Percentiles rank a stretch among this genome's conserved stretches.
Evolutionary conservation across 1,284 basidiomycete species (phyloP).

Genomic region (Salmacisia buchloeana): DNA sequence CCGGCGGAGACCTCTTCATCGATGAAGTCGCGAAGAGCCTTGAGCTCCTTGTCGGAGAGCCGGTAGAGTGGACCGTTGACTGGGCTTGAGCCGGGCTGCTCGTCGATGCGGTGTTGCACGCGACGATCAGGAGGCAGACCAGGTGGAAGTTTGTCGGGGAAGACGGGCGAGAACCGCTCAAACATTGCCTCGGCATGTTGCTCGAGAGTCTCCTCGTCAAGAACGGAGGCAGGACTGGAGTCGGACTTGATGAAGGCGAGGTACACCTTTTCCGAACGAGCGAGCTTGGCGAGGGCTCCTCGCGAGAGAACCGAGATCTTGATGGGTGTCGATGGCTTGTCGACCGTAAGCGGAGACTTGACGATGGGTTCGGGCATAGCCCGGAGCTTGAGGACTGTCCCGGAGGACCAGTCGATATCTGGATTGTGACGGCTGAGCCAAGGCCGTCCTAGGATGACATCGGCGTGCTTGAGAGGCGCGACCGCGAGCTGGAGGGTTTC

Average conservation of each 20-base stretch:
- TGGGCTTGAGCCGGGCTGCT: not conserved
- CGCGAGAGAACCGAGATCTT: not conserved
- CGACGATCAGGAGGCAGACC: not conserved
- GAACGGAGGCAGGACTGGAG: not conserved
- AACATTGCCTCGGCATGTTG: not conserved
- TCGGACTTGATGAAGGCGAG: not conserved
- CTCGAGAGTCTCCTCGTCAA: not conserved
- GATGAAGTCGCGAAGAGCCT: not conserved
- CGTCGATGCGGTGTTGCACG: conserved; percentile 3
- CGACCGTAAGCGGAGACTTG: not conserved
- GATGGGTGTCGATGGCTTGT: not conserved
- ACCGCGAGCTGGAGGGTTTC: not conserved
- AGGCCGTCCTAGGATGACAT: conserved; percentile 6
- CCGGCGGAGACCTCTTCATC: not conserved
- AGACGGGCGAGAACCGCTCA: not conserved
- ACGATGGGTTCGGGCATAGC: not conserved
- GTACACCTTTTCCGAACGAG: not conserved
- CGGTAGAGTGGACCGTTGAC: conserved; percentile 6
- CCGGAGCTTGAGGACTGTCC: not conserved
- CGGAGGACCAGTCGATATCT: conserved; percentile 9
- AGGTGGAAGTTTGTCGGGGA: not conserved
- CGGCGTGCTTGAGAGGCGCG: conserved; percentile 3
- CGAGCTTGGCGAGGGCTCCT: conserved; percentile 1
- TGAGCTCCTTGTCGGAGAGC: not conserved
- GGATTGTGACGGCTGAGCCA: conserved; percentile 10